phyloP scores from a whole-genome alignment of 139 green algal genomes.

The Deuterostichococcus epilithicus region DNA sequence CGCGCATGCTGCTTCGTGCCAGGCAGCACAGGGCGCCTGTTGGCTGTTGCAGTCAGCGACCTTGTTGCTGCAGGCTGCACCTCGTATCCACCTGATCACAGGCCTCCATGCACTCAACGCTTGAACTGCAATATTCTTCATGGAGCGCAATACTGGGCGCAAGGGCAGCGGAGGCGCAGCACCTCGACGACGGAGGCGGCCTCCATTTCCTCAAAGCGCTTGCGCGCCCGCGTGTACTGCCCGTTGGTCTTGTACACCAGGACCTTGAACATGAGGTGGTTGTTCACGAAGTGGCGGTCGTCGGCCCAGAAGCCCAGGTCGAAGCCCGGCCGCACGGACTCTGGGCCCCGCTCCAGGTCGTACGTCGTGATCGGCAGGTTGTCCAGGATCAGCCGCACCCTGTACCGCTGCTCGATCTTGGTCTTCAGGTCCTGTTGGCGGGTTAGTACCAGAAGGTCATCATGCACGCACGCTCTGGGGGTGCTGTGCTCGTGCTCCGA shows the following conservation, averaged over 20 bases:
- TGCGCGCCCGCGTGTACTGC: conserved; percentile 47
- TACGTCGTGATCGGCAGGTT: conserved; percentile 93
- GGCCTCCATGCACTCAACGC: too few relatives aligned
- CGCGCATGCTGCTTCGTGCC: too few relatives aligned
- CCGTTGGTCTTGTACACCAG: conserved; percentile 82
- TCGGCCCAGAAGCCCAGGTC: conserved; percentile 71
- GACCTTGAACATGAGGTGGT: conserved; percentile 95
- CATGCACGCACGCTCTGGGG: too few relatives aligned
- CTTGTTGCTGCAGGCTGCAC: too few relatives aligned
- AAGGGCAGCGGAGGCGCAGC: neutral
- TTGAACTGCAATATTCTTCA: too few relatives aligned
- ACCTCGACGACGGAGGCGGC: conserved; percentile 39
- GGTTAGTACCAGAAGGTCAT: too few relatives aligned
- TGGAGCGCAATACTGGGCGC: too few relatives aligned
- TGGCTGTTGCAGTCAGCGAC: too few relatives aligned
- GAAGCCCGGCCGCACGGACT: conserved; percentile 67
- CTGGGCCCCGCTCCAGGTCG: conserved; percentile 64
- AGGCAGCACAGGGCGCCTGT: too few relatives aligned
- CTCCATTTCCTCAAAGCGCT: conserved; percentile 40
- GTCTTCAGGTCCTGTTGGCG: conserved; percentile 48
- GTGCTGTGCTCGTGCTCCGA: neutral
- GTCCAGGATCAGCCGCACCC: conserved; percentile 91
- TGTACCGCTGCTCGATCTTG: conserved; percentile 83
- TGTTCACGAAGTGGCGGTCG: conserved; percentile 85
- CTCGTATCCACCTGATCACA: too few relatives aligned